Conservation (phyloP, 78 protist species). For the Polysphondylium violaceum region DNA sequence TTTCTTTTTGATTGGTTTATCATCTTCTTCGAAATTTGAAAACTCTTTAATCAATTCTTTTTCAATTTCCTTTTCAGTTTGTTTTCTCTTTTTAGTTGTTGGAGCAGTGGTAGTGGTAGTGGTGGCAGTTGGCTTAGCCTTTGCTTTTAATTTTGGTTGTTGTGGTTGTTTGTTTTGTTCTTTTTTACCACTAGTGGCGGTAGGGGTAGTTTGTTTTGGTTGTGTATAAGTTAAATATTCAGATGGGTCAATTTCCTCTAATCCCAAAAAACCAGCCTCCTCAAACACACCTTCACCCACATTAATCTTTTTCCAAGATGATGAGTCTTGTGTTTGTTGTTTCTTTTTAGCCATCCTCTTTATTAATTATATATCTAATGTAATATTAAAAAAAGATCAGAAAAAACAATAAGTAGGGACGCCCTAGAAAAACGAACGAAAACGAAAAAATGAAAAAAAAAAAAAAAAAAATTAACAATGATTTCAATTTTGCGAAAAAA, state of each 20-base stretch:
- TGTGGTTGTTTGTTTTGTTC: not conserved
- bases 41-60: too few relatives aligned
- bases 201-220: not conserved
- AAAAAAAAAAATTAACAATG: too few relatives aligned
- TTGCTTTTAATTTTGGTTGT: not conserved
- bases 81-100: not conserved
- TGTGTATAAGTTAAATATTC: conserved; percentile 3
- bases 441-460: too few relatives aligned
- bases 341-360: conserved; percentile 11
- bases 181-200: not conserved
- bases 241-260: conserved; percentile 54
- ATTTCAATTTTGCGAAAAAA: too few relatives aligned
- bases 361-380: not conserved
- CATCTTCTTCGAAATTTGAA: too few relatives aligned
- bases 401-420: not conserved
- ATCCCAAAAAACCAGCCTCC: conserved; percentile 43
- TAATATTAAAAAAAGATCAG: not conserved
- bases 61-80: conserved; percentile 6
- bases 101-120: too few relatives aligned
- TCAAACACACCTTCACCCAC: not conserved
- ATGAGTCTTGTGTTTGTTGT: not conserved
- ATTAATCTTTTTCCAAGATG: conserved; percentile 20
- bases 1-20: too few relatives aligned
- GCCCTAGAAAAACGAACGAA: too few relatives aligned
- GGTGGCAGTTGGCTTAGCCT: too few relatives aligned